Percentiles rank a stretch among this genome's conserved stretches.
Evolutionary conservation across 2,329 filamentous ascomycete genomes (phyloP).

Genomic region (Fusarium praegraminearum): DNA sequence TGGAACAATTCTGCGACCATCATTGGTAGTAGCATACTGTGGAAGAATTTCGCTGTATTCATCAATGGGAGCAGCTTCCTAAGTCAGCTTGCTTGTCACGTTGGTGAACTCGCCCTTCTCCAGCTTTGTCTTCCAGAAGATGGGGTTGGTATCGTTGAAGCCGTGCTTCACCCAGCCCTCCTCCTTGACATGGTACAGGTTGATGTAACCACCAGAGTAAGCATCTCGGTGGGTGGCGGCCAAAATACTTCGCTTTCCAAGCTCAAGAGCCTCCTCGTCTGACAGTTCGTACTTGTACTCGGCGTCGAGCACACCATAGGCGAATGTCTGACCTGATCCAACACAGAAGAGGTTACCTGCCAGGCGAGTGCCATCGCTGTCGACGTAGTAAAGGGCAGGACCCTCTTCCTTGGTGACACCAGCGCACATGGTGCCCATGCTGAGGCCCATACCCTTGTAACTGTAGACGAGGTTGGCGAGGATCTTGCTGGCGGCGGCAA

Average conservation of each 20-base stretch:
- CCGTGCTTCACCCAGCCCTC: constrained; percentile 99
- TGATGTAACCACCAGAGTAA: constrained; percentile 99
- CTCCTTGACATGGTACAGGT: constrained; percentile 99
- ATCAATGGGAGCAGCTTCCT: neutral
- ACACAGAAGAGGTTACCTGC: constrained; percentile 98
- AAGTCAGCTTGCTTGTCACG: constrained; percentile 82
- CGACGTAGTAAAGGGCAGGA: constrained; percentile 98
- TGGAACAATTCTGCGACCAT: too few species aligned
- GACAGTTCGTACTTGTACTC: constrained; percentile 92
- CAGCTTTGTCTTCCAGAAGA: constrained; percentile 99
- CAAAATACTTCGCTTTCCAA: constrained; percentile 91
- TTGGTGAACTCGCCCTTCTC: constrained; percentile 99
- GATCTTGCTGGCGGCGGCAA: constrained; percentile 97
- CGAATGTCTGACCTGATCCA: constrained; percentile 97
- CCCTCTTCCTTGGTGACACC: constrained; percentile 96
- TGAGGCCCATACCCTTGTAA: constrained; percentile 98
- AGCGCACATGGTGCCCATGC: constrained; percentile 99
- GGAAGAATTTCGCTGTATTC: too few species aligned
- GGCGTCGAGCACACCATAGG: constrained; percentile 96
- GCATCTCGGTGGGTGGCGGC: constrained; percentile 97
- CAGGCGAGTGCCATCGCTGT: constrained; percentile 90
- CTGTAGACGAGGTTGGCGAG: constrained; percentile 97
- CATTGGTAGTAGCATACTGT: too few species aligned
- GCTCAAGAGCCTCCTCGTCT: constrained; percentile 88
- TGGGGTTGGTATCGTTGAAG: constrained; percentile 97